Evolutionary conservation across 2,329 filamentous ascomycete species (phyloP).

Genomic region (Epichloe aotearoae): DNA sequence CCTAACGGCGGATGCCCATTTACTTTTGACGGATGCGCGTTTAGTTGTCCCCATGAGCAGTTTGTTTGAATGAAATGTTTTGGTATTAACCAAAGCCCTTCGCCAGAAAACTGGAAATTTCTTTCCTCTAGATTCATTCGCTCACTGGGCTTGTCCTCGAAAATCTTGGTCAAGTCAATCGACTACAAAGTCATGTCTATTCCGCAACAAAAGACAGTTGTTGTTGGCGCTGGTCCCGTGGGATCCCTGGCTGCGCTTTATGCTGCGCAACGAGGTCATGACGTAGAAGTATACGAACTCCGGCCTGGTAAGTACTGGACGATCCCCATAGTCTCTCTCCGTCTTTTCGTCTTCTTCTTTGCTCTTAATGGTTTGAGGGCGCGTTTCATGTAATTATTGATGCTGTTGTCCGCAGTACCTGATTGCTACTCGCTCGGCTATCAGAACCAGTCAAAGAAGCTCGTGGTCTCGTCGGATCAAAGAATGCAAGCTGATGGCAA

Average conservation of each 20-base stretch:
- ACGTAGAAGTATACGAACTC: conserved; percentile 91
- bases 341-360: not conserved
- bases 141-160: not conserved
- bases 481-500: not conserved
- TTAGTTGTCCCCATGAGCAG: not conserved
- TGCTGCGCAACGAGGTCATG: conserved; percentile 72
- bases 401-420: not conserved
- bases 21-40: too few species aligned
- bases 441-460: not conserved
- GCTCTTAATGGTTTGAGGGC: too few species aligned
- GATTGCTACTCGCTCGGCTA: not conserved
- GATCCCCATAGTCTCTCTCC: not conserved
- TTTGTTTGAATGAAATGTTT: not conserved
- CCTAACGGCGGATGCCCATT: not conserved
- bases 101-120: not conserved
- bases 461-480: not conserved
- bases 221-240: conserved; percentile 88
- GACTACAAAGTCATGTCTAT: not conserved
- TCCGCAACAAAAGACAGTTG: conserved; percentile 53
- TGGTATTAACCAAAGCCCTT: not conserved
- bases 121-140: not conserved
- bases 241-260: conserved; percentile 87
- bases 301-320: conserved; percentile 56
- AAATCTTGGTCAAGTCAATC: not conserved
- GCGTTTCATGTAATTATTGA: too few species aligned